phyloP scores from a whole-genome alignment of 768 basidiomycete genomes.

The Galerina marginata region DNA sequence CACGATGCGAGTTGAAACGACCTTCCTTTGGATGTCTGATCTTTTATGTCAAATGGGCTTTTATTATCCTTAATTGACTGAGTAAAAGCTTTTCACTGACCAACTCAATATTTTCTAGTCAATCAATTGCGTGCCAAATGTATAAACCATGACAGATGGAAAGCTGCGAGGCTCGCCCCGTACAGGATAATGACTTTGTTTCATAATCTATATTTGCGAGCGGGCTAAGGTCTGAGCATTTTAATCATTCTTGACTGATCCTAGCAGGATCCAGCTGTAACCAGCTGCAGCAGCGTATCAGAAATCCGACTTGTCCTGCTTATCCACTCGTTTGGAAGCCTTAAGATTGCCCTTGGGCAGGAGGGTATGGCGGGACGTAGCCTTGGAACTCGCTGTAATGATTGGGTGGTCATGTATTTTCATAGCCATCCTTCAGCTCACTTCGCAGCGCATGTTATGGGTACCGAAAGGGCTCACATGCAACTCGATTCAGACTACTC shows the following conservation, averaged over 20 bases:
- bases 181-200: conserved; percentile 43
- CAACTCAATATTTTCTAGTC: neutral
- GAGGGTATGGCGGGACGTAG: conserved; percentile 41
- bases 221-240: conserved; percentile 87
- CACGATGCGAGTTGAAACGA: conserved; percentile 69
- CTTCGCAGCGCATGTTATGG: conserved; percentile 60
- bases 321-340: conserved; percentile 32
- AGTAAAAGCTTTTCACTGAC: neutral
- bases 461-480: conserved; percentile 13
- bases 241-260: conserved; percentile 64
- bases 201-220: conserved; percentile 50
- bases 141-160: conserved; percentile 40
- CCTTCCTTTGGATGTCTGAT: conserved; percentile 94
- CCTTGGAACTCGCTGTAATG: conserved; percentile 65
- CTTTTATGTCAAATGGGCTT: conserved; percentile 23
- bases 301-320: conserved; percentile 51
- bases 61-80: neutral
- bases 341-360: conserved; percentile 46
- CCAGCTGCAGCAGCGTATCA: conserved; percentile 66
- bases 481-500: conserved; percentile 77
- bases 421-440: conserved; percentile 61
- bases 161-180: conserved; percentile 75
- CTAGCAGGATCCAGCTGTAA: conserved; percentile 67
- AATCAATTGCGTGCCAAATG: neutral
- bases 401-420: conserved; percentile 43